A percentile compares a stretch with the other conserved stretches of the same genome.
Evolutionary conservation across 768 basidiomycete genomes (phyloP).

Genomic region (Termitomyces sp.): DNA sequence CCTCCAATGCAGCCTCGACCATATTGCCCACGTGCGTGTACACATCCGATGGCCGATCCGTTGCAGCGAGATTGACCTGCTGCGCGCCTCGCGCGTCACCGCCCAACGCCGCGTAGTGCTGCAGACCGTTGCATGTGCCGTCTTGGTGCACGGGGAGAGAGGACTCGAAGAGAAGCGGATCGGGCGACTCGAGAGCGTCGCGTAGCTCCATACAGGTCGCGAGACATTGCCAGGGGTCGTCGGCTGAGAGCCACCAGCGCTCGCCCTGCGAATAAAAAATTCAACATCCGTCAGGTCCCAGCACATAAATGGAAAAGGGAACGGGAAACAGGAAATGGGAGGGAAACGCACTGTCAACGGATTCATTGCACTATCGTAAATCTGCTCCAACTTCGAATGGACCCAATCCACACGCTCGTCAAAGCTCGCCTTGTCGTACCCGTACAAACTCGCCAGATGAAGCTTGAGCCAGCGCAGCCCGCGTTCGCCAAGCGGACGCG

Average conservation of each 20-base stretch:
- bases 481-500: conserved; percentile 72
- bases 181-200: conserved; percentile 65
- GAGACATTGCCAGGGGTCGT: conserved; percentile 97
- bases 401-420: conserved; percentile 86
- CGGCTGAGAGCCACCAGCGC: conserved; percentile 87
- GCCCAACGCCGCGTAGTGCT: conserved; percentile 97
- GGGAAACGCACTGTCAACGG: conserved; percentile 58
- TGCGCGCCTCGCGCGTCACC: conserved; percentile 84
- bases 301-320: no score
- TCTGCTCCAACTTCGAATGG: conserved; percentile 62
- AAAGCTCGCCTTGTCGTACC: conserved; percentile 92
- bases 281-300: no score
- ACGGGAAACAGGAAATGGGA: no score
- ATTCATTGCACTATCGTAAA: conserved; percentile 77
- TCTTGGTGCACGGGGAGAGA: conserved; percentile 94
- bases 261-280: conserved; percentile 39
- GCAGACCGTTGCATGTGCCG: conserved; percentile 96
- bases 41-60: conserved; percentile 88
- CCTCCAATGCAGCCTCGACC: conserved; percentile 63
- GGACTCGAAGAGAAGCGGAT: conserved; percentile 58
- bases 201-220: conserved; percentile 89
- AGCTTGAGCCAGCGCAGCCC: conserved; percentile 95
- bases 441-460: conserved; percentile 88
- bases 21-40: conserved; percentile 88
- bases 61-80: conserved; percentile 86